A percentile compares a stretch with the other conserved stretches of the same genome.
Evolutionary conservation across 257 asterid species (phyloP).

Genomic region (Plantago major): DNA sequence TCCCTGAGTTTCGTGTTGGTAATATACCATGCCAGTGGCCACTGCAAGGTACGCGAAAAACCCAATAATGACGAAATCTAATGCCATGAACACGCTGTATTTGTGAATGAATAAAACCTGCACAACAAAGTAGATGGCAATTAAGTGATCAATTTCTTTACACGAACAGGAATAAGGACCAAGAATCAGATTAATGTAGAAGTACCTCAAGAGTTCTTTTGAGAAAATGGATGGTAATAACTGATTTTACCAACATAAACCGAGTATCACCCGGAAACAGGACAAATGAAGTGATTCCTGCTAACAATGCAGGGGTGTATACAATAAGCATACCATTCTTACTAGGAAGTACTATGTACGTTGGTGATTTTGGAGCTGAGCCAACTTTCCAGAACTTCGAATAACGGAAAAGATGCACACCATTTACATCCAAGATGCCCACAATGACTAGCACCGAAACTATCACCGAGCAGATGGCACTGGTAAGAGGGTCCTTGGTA

Average conservation of each 20-base stretch:
- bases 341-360: conserved; percentile 30
- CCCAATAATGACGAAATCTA: conserved; percentile 34
- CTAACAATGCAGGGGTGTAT: conserved; percentile 64
- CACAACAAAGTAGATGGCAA: conserved; percentile 9
- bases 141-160: too few relatives aligned
- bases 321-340: conserved; percentile 55
- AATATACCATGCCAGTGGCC: conserved; percentile 37
- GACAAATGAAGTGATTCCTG: conserved; percentile 41
- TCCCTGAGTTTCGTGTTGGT: conserved; percentile 35
- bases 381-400: conserved; percentile 53
- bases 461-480: too few relatives aligned
- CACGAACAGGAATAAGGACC: too few relatives aligned
- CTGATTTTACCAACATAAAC: conserved; percentile 50
- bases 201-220: conserved; percentile 75
- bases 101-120: conserved; percentile 67
- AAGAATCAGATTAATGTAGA: background rate
- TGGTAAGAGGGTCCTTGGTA: too few relatives aligned
- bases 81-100: conserved; percentile 45
- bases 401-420: too few relatives aligned
- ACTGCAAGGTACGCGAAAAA: conserved; percentile 31
- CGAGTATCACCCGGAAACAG: conserved; percentile 49
- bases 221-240: conserved; percentile 56
- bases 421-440: too few relatives aligned
- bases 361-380: conserved; percentile 16
- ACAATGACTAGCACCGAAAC: too few relatives aligned